Conservation (phyloP, 371 early-diverging fungal species). For the Actinomortierella ambigua region DNA sequence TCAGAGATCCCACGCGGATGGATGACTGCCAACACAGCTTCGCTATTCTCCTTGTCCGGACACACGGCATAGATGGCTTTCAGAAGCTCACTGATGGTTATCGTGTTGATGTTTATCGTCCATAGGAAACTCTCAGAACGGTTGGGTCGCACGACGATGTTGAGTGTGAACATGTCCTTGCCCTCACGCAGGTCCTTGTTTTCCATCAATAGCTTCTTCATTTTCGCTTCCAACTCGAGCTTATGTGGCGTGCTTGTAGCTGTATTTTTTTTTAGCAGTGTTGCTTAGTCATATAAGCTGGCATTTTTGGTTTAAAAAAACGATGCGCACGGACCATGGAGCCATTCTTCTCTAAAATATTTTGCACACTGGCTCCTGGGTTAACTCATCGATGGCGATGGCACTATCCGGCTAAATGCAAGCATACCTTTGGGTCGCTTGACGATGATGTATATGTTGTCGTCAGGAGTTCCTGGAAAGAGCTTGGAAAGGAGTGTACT, state of each 20-base stretch:
- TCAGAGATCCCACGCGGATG: constrained; percentile 11
- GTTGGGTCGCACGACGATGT: constrained; percentile 7
- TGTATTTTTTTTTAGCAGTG: no score
- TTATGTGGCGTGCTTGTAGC: constrained; percentile 5
- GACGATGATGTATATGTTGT: constrained; percentile 7
- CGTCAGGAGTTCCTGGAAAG: constrained; percentile 3
- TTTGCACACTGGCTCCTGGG: no score
- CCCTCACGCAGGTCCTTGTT: constrained; percentile 8
- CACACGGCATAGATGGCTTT: constrained; percentile 12
- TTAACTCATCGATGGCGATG: no score
- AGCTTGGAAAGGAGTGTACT: constrained; percentile 6
- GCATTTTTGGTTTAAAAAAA: not conserved
- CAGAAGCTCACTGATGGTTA: constrained; percentile 8
- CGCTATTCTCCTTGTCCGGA: constrained; percentile 16
- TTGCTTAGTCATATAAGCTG: not conserved
- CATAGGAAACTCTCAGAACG: constrained; percentile 10
- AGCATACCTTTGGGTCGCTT: no score
- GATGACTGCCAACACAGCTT: constrained; percentile 18
- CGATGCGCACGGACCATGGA: constrained; percentile 8
- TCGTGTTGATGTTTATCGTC: constrained; percentile 16
- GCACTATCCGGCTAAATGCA: no score
- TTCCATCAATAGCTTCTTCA: constrained; percentile 1
- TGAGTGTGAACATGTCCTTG: constrained; percentile 9
- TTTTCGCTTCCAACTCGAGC: constrained; percentile 7
- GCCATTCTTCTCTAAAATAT: not conserved